Percentiles rank a stretch among this genome's conserved stretches.
Evolutionary conservation across 495 filamentous ascomycete genomes (phyloP).

Genomic region (Eremomyces bilateralis): DNA sequence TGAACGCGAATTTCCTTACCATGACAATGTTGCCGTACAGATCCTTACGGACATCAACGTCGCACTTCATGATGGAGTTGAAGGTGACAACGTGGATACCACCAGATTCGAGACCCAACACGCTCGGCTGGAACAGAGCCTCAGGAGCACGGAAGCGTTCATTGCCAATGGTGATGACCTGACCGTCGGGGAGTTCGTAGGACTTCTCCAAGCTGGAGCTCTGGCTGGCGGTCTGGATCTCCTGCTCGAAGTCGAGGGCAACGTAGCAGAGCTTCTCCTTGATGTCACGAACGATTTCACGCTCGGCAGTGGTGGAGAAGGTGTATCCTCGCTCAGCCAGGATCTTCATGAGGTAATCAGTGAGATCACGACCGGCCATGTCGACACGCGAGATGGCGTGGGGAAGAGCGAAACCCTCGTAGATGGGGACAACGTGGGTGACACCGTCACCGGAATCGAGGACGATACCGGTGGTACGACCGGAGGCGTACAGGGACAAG

Average conservation of each 20-base stretch:
- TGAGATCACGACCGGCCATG: slow-evolving; percentile 98
- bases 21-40: slow-evolving; percentile 99
- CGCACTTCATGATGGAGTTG: slow-evolving; percentile 99
- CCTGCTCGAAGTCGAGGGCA: slow-evolving; percentile 97
- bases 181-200: slow-evolving; percentile 97
- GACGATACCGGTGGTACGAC: slow-evolving; percentile 99
- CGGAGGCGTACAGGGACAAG: slow-evolving; percentile 94
- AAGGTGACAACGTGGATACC: slow-evolving; percentile 99
- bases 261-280: slow-evolving; percentile 99
- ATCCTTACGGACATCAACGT: slow-evolving; percentile 98
- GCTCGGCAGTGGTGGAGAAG: slow-evolving; percentile 99
- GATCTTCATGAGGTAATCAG: slow-evolving; percentile 99
- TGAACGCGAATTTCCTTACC: slow-evolving; percentile 27
- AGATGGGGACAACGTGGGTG: slow-evolving; percentile 99
- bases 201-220: slow-evolving; percentile 98
- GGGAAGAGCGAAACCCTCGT: slow-evolving; percentile 98
- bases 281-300: slow-evolving; percentile 99
- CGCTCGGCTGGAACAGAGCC: slow-evolving; percentile 97
- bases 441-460: slow-evolving; percentile 99
- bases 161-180: slow-evolving; percentile 99
- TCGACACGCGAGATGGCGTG: slow-evolving; percentile 99
- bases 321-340: slow-evolving; percentile 96
- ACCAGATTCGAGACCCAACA: slow-evolving; percentile 91
- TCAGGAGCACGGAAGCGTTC: slow-evolving; percentile 99
- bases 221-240: slow-evolving; percentile 99